Conservation (phyloP, 1,284 basidiomycete genomes). For the Heterobasidion irregulare region DNA sequence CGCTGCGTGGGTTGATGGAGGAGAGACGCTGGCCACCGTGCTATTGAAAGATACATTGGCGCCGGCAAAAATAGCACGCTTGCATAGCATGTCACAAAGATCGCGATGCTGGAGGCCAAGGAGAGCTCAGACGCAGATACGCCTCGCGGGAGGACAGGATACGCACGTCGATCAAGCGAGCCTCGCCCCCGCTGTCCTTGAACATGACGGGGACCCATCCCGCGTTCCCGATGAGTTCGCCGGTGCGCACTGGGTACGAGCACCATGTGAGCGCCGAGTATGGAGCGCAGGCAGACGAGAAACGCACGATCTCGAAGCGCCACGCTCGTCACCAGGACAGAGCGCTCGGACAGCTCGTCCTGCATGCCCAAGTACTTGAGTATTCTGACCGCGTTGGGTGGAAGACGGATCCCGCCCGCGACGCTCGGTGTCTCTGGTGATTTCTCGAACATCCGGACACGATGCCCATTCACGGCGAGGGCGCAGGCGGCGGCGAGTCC, state of each 20-base stretch:
- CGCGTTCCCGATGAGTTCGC: not conserved
- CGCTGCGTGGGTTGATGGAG: not conserved
- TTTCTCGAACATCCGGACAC: not conserved
- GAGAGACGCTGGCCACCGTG: not conserved
- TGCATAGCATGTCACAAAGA: not conserved
- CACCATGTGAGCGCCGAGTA: no score
- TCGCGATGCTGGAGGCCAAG: not conserved
- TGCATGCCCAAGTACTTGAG: not conserved
- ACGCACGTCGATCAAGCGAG: not conserved
- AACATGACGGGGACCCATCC: not conserved
- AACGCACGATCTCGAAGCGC: not conserved
- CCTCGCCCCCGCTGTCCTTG: not conserved
- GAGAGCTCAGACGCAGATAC: no score
- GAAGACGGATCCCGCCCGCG: not conserved
- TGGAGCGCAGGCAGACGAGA: not conserved
- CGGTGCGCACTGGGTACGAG: not conserved
- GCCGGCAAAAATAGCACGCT: not conserved
- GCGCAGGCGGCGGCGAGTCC: not conserved
- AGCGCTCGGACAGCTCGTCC: not conserved
- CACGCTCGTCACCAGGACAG: not conserved
- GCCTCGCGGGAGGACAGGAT: not conserved
- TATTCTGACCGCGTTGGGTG: not conserved
- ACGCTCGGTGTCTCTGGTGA: not conserved
- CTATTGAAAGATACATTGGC: not conserved
- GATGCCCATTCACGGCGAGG: not conserved